Percentiles rank a stretch among this genome's conserved stretches.
Evolutionary conservation across 805 yeast species (phyloP).

Genomic region (Starmerella vitae): DNA sequence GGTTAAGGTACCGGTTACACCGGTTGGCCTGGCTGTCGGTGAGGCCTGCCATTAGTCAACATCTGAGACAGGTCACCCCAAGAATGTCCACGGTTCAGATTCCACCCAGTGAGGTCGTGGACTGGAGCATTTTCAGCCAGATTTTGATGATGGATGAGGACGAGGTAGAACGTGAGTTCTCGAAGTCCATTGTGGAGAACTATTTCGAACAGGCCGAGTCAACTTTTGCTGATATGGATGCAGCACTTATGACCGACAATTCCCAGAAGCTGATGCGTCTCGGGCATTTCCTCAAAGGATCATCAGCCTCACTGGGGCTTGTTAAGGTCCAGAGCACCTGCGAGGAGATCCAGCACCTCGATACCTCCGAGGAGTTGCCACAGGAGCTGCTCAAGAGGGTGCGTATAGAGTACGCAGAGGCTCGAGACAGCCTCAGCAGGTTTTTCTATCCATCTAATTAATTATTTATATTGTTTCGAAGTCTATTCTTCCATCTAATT

Average conservation of each 20-base stretch:
- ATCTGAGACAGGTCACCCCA: too few relatives aligned
- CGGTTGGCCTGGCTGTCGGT: neutral
- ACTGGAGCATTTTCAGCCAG: slow-evolving; percentile 81
- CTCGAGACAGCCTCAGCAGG: slow-evolving; percentile 22
- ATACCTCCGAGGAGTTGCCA: slow-evolving; percentile 35
- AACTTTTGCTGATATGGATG: slow-evolving; percentile 61
- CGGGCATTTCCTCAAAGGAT: slow-evolving; percentile 91
- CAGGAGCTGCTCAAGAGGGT: slow-evolving; percentile 23
- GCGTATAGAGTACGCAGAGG: slow-evolving; percentile 28
- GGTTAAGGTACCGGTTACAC: slow-evolving; percentile 1
- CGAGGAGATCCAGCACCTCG: slow-evolving; percentile 86
- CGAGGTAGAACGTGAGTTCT: slow-evolving; percentile 65
- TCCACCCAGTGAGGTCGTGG: slow-evolving; percentile 46
- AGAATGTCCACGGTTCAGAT: too few relatives aligned
- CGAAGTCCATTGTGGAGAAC: slow-evolving; percentile 60
- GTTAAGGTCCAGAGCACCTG: slow-evolving; percentile 72
- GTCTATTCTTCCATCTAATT: too few relatives aligned
- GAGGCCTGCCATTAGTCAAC: too few relatives aligned
- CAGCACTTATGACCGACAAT: slow-evolving; percentile 31
- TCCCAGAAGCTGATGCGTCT: slow-evolving; percentile 51
- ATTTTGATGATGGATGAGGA: slow-evolving; percentile 92
- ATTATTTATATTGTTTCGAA: too few relatives aligned
- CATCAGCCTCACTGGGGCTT: slow-evolving; percentile 87
- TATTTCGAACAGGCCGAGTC: slow-evolving; percentile 80
- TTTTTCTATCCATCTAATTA: slow-evolving; percentile 23